Evolutionary conservation across 75 land plant species (phyloP).

Genomic region (Chamaecyparis obtusa): DNA sequence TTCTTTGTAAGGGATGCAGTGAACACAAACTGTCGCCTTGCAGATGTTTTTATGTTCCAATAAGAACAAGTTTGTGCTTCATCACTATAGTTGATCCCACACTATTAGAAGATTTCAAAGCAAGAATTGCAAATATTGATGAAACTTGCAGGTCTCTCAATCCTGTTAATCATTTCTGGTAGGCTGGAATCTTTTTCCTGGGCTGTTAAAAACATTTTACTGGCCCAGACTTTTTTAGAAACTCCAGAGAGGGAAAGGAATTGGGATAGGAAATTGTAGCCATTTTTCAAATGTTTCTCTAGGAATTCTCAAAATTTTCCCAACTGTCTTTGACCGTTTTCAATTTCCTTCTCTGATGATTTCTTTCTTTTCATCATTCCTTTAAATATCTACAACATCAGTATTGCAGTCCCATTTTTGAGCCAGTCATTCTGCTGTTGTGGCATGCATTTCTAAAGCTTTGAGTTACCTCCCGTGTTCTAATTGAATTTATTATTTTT

Average conservation of each 20-base stretch:
- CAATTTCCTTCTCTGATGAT: neutral
- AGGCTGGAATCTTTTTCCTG: neutral
- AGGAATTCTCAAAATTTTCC: neutral
- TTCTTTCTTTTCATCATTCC: neutral
- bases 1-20: neutral
- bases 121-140: neutral
- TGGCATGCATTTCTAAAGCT: neutral
- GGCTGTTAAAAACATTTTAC: neutral
- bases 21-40: neutral
- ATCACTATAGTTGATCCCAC: neutral
- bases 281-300: neutral
- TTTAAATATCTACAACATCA: neutral
- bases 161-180: neutral
- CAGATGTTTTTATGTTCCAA: neutral
- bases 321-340: no score
- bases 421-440: neutral
- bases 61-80: neutral
- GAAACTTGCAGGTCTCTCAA: neutral
- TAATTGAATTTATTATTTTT: neutral
- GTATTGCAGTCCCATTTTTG: neutral
- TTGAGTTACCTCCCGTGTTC: neutral
- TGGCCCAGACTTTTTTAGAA: neutral
- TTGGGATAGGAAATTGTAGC: neutral
- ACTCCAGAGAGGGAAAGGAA: neutral
- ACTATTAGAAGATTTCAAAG: neutral